Percentiles rank a stretch among this genome's conserved stretches.
Evolutionary conservation across 192 early-diverging fungal species (phyloP).

Genomic region (Thamnidium elegans): DNA sequence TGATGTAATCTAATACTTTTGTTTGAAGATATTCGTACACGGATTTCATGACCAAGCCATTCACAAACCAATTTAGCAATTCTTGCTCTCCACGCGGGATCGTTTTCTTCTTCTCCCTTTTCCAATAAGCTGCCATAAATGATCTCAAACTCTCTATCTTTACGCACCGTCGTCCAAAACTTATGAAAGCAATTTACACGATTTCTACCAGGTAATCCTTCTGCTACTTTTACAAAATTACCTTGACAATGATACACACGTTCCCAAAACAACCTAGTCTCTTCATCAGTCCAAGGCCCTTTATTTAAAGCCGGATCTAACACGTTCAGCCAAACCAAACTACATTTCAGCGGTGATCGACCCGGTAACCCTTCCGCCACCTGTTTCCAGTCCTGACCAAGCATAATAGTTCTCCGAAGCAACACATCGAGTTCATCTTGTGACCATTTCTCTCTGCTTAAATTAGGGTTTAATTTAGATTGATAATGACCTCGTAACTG

Average conservation of each 20-base stretch:
- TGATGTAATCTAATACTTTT: background rate
- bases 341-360: background rate
- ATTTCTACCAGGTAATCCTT: slow-evolving; percentile 1
- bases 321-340: background rate
- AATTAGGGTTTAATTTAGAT: background rate
- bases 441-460: slow-evolving; percentile 5
- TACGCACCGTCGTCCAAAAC: background rate
- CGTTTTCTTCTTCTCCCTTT: background rate
- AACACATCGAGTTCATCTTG: slow-evolving; percentile 20
- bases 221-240: background rate
- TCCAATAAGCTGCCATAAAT: background rate
- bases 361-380: background rate
- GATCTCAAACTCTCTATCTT: background rate
- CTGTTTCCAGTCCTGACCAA: slow-evolving; percentile 1
- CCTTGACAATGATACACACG: background rate
- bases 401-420: slow-evolving; percentile 21
- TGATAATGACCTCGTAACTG: slow-evolving; percentile 2
- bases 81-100: background rate
- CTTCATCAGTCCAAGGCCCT: slow-evolving; percentile 12
- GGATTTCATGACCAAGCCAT: background rate
- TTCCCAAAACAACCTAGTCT: slow-evolving; percentile 23
- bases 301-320: slow-evolving; percentile 12
- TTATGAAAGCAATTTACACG: background rate
- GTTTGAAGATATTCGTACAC: background rate
- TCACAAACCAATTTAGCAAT: background rate